Evolutionary conservation across 441 rosid species (phyloP).

Genomic region (Corymbia calophylla): DNA sequence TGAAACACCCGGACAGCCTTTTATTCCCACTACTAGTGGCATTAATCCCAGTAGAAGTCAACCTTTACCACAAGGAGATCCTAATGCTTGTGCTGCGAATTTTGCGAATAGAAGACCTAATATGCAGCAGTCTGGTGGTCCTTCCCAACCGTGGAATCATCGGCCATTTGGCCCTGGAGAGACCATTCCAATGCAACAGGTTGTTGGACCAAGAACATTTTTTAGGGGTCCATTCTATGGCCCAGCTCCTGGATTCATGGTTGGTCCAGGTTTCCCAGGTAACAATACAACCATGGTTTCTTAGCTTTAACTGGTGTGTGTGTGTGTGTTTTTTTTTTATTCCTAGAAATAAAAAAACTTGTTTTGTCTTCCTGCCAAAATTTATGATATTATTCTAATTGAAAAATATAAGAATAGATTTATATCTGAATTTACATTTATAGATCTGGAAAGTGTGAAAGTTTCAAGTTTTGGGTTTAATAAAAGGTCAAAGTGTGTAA

Average conservation of each 20-base stretch:
- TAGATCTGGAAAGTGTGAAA: neutral
- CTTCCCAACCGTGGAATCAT: slow-evolving; percentile 52
- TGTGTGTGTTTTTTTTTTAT: neutral
- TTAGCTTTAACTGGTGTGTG: neutral
- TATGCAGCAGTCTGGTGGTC: slow-evolving; percentile 39
- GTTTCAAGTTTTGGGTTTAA: neutral
- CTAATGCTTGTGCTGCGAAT: slow-evolving; percentile 32
- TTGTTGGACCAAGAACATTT: slow-evolving; percentile 62
- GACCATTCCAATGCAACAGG: slow-evolving; percentile 43
- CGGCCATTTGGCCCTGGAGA: slow-evolving; percentile 54
- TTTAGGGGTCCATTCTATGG: slow-evolving; percentile 51
- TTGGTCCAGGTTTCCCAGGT: slow-evolving; percentile 80
- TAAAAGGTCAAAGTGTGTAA: neutral
- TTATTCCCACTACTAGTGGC: slow-evolving; percentile 45
- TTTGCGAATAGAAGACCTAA: slow-evolving; percentile 41
- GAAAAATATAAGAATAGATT: neutral
- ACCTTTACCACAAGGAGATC: slow-evolving; percentile 56
- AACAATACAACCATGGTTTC: slow-evolving; percentile 10
- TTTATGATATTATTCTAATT: neutral
- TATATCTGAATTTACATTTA: neutral
- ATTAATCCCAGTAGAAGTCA: slow-evolving; percentile 28
- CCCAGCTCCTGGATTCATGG: slow-evolving; percentile 68
- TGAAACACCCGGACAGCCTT: slow-evolving; percentile 47
- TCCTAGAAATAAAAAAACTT: neutral
- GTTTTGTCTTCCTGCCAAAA: neutral